These are phyloP conservation scores for Colletotrichum destructivum DNA, from an alignment of 2,329 filamentous ascomycete genomes.

Conservation along the genomic window DNA sequence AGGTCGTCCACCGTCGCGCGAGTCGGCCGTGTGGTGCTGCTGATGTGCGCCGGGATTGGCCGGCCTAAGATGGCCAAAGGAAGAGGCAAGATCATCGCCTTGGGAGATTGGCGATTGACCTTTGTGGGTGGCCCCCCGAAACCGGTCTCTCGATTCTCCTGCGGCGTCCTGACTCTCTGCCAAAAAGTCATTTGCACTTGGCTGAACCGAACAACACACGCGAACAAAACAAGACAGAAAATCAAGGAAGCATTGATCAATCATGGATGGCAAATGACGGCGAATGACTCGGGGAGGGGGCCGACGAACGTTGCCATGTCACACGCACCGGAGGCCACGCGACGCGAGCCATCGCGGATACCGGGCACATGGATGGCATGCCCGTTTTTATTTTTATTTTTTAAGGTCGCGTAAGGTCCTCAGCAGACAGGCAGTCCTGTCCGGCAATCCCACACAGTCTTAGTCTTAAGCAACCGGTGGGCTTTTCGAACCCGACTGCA, in stretches of 20 bases:
- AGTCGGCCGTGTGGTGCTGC: background rate
- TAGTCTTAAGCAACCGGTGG: background rate
- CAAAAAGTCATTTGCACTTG: no score
- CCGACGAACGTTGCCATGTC: slow-evolving; percentile 12
- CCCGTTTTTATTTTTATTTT: no score
- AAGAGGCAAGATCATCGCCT: background rate
- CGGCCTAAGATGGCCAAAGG: slow-evolving; percentile 14
- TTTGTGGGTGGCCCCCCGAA: slow-evolving; percentile 4
- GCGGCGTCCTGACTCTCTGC: slow-evolving; percentile 32
- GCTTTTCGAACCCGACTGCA: background rate
- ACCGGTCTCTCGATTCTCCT: slow-evolving; percentile 22
- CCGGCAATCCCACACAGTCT: background rate
- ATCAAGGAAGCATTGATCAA: slow-evolving; percentile 15
- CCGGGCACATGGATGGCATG: background rate
- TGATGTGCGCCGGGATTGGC: background rate
- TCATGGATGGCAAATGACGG: slow-evolving; percentile 15
- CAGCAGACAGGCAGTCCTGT: background rate
- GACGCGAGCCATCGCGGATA: background rate
- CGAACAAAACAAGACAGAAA: slow-evolving; percentile 8
- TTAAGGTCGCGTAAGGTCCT: background rate
- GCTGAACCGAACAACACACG: no score
- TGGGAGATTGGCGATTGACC: slow-evolving; percentile 1
- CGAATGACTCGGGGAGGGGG: slow-evolving; percentile 35
- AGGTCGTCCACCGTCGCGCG: background rate
- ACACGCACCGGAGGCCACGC: slow-evolving; percentile 17